A percentile compares a stretch with the other conserved stretches of the same genome.
phyloP scores from a whole-genome alignment of 768 basidiomycete species.

The Mycena alexandri region DNA sequence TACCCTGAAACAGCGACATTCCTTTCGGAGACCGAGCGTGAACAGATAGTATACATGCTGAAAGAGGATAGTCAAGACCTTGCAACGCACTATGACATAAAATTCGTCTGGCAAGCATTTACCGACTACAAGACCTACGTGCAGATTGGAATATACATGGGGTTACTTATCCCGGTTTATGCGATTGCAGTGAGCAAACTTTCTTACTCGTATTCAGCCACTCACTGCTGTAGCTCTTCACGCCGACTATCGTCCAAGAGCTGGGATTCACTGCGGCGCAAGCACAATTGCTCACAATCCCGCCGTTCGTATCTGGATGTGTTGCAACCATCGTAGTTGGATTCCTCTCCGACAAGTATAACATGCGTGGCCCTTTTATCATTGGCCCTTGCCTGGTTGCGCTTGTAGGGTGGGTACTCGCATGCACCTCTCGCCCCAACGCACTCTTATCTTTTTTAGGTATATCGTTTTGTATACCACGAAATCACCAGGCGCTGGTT shows the following conservation, averaged over 20 bases:
- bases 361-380: conserved; percentile 63
- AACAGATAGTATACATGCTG: conserved; percentile 54
- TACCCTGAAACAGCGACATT: conserved; percentile 72
- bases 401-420: conserved; percentile 52
- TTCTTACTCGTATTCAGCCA: neutral
- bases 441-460: neutral
- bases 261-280: conserved; percentile 62
- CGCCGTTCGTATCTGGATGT: conserved; percentile 63
- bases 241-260: conserved; percentile 63
- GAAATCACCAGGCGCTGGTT: conserved; percentile 44
- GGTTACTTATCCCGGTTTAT: conserved; percentile 62
- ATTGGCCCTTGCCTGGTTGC: conserved; percentile 56
- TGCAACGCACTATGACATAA: conserved; percentile 58
- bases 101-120: conserved; percentile 64
- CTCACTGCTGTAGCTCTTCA: conserved; percentile 49
- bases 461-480: conserved; percentile 62
- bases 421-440: neutral
- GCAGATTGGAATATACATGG: conserved; percentile 57
- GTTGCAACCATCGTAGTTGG: conserved; percentile 57
- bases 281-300: conserved; percentile 65
- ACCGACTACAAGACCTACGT: conserved; percentile 60
- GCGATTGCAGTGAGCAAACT: conserved; percentile 45
- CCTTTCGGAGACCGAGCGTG: conserved; percentile 59
- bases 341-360: conserved; percentile 55
- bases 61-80: conserved; percentile 60